Evolutionary conservation across 352 stramenopile genomes (phyloP).

Genomic region (Pythium biforme): DNA sequence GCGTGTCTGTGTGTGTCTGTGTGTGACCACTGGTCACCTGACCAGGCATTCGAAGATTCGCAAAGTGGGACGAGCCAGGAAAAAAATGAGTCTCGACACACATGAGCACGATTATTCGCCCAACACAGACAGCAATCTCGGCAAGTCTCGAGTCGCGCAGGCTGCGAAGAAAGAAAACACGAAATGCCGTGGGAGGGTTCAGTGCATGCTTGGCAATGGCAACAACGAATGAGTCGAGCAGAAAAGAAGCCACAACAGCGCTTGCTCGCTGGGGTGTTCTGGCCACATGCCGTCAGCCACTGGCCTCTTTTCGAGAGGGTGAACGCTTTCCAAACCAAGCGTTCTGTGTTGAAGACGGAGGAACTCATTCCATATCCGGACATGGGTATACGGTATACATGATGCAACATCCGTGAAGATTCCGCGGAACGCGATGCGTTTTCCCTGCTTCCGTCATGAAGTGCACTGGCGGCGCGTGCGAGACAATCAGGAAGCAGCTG

Average conservation of each 20-base stretch:
- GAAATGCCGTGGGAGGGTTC: neutral
- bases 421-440: neutral
- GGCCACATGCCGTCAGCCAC: neutral
- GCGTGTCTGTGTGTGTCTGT: too few relatives aligned
- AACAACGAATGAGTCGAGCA: neutral
- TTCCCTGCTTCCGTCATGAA: neutral
- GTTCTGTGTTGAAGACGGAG: neutral
- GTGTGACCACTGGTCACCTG: too few relatives aligned
- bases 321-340: neutral
- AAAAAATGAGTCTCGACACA: neutral
- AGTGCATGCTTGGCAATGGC: neutral
- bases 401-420: neutral
- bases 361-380: neutral
- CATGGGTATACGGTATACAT: neutral
- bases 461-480: neutral
- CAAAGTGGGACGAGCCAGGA: neutral
- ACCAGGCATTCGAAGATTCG: neutral
- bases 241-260: neutral
- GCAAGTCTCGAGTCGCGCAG: too few relatives aligned
- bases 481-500: too few relatives aligned
- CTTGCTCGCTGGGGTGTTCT: neutral
- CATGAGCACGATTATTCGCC: neutral
- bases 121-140: neutral
- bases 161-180: neutral
- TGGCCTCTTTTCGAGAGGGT: neutral